Base-by-base conservation (phyloP, 2,329 filamentous ascomycete species). In the Monosporascus sp. region DNA sequence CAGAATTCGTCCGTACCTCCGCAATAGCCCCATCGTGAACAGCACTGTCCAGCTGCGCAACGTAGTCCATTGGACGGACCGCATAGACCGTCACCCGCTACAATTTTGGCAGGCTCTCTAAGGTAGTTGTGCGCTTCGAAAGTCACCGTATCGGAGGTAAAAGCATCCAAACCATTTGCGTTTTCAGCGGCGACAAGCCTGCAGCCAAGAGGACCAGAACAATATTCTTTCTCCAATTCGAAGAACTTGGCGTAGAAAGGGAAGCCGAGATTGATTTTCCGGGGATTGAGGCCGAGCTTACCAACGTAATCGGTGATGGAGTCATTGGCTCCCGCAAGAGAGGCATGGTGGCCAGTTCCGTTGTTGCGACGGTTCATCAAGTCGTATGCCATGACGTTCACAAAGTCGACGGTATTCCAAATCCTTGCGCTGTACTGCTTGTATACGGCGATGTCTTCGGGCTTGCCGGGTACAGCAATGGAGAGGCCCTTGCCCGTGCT, bases 301-400 rank as follows among this genome's bases (percentile, higher is more conserved):
- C 19, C 22, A 14, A n/a, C 17, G 22, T 46, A 46, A 6, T 26
- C 5, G 22, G 9, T 14, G 67, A 89, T 67, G 1, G 78, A 70
- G 5, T 75, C 70, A 3, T 78, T 62, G 4, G 83, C 82, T 17
- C 73, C 75, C 41, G 70, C 58, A 19, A 87, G 70, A 5, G 81
- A 80, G 11, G 76, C 79, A 60, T 87, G 84, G 63, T 88, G 86
- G 17, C 72, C 75, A 2, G 85, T 88, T 19, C 73, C 66, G 44
- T 71, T 78, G 66, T 88, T 81, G 20, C 86, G 79, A 7, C 86
- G 83, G 70, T 88, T 89, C 79, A 87, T 86, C 48, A 90, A 65
- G 63, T 90, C 87, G 65, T 89, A 89, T 8, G 80, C 78, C 86
- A 89, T 89, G 58, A 89, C 48, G 63, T 89, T 89, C 63, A 89